Conservation (phyloP, 768 basidiomycete species). For the Lactarius evosmus region DNA sequence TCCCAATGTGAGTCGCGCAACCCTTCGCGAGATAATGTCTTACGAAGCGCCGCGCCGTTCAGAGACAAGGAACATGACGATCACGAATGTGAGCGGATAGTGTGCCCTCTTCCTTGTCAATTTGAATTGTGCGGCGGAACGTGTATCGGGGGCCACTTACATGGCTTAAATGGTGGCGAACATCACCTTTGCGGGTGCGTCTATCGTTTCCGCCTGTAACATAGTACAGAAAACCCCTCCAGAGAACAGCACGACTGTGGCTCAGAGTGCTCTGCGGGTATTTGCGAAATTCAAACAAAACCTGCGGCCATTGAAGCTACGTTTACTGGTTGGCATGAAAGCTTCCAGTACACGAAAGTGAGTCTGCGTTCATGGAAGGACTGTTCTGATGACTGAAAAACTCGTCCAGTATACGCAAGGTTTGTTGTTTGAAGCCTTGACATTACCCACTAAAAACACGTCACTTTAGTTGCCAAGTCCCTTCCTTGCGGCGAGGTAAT, state of each 20-base stretch:
- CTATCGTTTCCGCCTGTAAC: neutral
- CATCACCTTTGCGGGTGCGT: constrained; percentile 58
- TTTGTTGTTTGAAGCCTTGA: constrained; percentile 24
- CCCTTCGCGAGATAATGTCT: neutral
- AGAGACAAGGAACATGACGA: constrained; percentile 45
- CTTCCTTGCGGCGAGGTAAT: constrained; percentile 49
- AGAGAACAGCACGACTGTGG: constrained; percentile 52
- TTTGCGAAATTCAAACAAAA: constrained; percentile 55
- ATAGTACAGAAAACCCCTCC: neutral
- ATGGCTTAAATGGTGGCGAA: constrained; percentile 41
- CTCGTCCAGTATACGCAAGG: constrained; percentile 49
- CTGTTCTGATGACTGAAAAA: too few relatives aligned
- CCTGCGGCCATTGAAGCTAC: constrained; percentile 60
- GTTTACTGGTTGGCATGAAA: constrained; percentile 55
- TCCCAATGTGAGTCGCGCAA: constrained; percentile 5
- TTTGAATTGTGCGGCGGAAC: constrained; percentile 53
- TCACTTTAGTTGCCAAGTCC: constrained; percentile 43
- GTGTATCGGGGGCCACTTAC: constrained; percentile 49
- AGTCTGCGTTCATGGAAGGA: neutral
- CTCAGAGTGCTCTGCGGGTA: constrained; percentile 44
- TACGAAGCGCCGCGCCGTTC: neutral
- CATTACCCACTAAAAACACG: neutral
- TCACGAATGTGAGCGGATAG: constrained; percentile 50
- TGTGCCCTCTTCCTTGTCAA: constrained; percentile 53
- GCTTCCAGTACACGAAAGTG: constrained; percentile 63